phyloP scores from a whole-genome alignment of 2,329 filamentous ascomycete genomes.

The Claviceps digitariae region DNA sequence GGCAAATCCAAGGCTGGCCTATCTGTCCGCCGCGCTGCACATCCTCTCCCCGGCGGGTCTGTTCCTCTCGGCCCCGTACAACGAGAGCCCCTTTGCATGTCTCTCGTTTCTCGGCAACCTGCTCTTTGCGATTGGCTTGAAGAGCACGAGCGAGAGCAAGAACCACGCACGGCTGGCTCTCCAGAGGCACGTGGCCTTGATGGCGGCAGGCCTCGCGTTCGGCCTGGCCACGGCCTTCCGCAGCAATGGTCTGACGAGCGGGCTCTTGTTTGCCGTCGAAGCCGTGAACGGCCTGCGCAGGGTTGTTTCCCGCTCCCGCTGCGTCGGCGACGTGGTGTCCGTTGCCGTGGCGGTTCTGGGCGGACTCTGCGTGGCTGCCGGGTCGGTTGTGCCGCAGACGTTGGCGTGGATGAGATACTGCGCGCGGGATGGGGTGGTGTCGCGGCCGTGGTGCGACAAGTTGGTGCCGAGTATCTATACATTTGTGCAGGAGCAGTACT shows the following conservation, averaged over 20 bases:
- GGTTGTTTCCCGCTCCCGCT: slow-evolving; percentile 11
- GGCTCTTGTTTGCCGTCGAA: slow-evolving; percentile 59
- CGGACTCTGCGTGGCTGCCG: slow-evolving; percentile 53
- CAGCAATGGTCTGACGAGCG: slow-evolving; percentile 77
- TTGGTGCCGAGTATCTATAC: slow-evolving; percentile 76
- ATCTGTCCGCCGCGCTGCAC: slow-evolving; percentile 60
- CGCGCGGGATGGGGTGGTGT: slow-evolving; percentile 11
- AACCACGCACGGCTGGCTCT: not conserved
- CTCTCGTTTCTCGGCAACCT: slow-evolving; percentile 64
- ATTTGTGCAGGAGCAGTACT: slow-evolving; percentile 83
- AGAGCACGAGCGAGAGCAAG: slow-evolving; percentile 7
- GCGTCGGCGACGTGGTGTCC: slow-evolving; percentile 30
- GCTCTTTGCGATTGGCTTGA: slow-evolving; percentile 43
- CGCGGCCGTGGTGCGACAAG: slow-evolving; percentile 60
- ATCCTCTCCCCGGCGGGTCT: slow-evolving; percentile 77
- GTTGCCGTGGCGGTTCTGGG: slow-evolving; percentile 48
- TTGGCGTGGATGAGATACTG: slow-evolving; percentile 66
- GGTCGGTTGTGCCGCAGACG: slow-evolving; percentile 58
- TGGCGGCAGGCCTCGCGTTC: slow-evolving; percentile 56
- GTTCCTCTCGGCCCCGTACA: slow-evolving; percentile 78
- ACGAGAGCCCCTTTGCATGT: slow-evolving; percentile 66
- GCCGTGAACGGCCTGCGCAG: slow-evolving; percentile 24
- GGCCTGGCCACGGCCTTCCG: slow-evolving; percentile 61
- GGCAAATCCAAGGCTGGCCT: slow-evolving; percentile 39
- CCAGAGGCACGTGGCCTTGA: slow-evolving; percentile 33